Evolutionary conservation across 140 eudicot species (phyloP).

Genomic region (Ambrosia hybrid): DNA sequence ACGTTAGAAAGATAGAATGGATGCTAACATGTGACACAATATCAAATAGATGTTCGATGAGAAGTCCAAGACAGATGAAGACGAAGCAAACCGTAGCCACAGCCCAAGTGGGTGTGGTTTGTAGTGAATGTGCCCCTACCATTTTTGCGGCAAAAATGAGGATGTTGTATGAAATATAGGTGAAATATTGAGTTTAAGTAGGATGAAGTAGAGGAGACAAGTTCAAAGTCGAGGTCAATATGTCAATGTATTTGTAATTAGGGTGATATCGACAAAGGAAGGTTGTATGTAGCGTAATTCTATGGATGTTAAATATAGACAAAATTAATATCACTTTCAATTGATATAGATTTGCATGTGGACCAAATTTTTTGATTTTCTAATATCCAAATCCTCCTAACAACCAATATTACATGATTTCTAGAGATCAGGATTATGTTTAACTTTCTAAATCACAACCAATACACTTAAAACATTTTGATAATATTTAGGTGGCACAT

Average conservation of each 20-base stretch:
- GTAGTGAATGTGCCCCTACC: constrained; percentile 21
- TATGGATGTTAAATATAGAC: not conserved
- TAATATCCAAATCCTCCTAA: no score
- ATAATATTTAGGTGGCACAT: no score
- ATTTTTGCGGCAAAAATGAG: constrained; percentile 6
- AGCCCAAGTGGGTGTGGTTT: constrained; percentile 63
- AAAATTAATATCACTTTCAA: not conserved
- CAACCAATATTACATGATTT: no score
- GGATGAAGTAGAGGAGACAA: not conserved
- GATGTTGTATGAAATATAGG: not conserved
- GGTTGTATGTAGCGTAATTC: constrained; percentile 14
- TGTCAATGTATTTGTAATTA: constrained; percentile 20
- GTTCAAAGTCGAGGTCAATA: constrained; percentile 33
- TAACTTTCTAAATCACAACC: no score
- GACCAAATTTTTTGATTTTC: not conserved
- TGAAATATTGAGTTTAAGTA: constrained; percentile 7
- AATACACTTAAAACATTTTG: no score
- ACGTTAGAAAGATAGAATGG: not conserved
- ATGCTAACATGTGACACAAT: constrained; percentile 36
- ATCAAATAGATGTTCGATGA: constrained; percentile 50
- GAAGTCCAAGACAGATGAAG: constrained; percentile 55
- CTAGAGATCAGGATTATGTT: no score
- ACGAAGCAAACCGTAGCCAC: constrained; percentile 60
- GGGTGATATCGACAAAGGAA: constrained; percentile 26
- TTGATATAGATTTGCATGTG: not conserved